phyloP scores from a whole-genome alignment of 2,329 filamentous ascomycete species.

The Exophiala lecanii-corni region DNA sequence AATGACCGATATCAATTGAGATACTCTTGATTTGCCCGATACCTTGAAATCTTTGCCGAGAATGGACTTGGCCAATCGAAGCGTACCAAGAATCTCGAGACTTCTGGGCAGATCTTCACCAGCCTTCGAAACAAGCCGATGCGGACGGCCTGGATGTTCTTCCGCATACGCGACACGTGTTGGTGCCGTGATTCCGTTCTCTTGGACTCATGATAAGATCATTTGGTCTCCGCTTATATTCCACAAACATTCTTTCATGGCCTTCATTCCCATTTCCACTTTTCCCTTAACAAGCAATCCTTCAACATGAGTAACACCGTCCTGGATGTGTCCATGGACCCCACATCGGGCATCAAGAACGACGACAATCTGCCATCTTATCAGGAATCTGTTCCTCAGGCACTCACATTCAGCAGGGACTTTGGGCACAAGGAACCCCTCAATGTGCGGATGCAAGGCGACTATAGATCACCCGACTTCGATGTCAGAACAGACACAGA shows the following conservation, averaged over 20 bases:
- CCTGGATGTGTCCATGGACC: too few relatives aligned
- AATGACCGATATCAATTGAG: too few relatives aligned
- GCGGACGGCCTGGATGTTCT: too few relatives aligned
- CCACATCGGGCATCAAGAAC: background rate
- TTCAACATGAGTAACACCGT: too few relatives aligned
- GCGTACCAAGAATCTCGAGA: background rate
- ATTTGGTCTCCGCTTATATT: too few relatives aligned
- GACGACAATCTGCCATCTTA: background rate
- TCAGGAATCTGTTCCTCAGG: background rate
- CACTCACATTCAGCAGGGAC: background rate
- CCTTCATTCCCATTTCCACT: too few relatives aligned
- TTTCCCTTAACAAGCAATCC: too few relatives aligned
- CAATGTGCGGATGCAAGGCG: background rate
- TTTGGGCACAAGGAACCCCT: background rate
- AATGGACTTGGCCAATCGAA: background rate
- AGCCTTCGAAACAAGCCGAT: too few relatives aligned
- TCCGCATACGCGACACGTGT: too few relatives aligned
- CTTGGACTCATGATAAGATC: too few relatives aligned
- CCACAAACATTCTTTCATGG: too few relatives aligned
- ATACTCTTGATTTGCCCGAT: background rate
- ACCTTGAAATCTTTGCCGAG: background rate
- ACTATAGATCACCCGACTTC: conserved; percentile 1
- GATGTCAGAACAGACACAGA: background rate
- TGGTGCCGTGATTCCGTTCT: too few relatives aligned
- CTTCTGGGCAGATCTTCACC: background rate